A percentile compares a stretch with the other conserved stretches of the same genome.
These are phyloP conservation scores for Sordaria brevicollis DNA, from an alignment of 495 filamentous ascomycete species.

Conservation along the genomic window DNA sequence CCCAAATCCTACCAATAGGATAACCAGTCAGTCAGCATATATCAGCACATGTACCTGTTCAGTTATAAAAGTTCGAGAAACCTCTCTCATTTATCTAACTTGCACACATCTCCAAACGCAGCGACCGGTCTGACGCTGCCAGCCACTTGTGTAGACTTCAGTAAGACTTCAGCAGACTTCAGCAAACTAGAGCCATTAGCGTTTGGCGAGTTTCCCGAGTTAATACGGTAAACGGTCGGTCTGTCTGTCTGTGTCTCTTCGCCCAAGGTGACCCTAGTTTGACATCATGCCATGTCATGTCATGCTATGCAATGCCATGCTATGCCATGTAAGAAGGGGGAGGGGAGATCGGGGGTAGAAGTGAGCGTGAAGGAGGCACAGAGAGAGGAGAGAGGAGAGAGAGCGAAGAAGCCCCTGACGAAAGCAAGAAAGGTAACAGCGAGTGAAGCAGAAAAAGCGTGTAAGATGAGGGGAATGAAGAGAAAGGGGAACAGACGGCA, in stretches of 20 bases:
- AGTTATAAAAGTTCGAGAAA: too few relatives aligned
- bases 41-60: too few relatives aligned
- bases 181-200: too few relatives aligned
- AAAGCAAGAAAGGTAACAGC: background rate
- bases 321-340: background rate
- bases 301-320: background rate
- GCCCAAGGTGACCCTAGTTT: background rate
- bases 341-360: background rate
- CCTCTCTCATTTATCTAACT: too few relatives aligned
- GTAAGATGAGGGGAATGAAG: background rate
- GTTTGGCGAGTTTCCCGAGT: too few relatives aligned
- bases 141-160: too few relatives aligned
- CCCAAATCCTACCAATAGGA: too few relatives aligned
- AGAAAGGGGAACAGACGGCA: background rate
- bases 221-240: background rate
- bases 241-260: background rate
- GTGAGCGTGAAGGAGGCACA: background rate
- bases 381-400: background rate
- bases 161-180: too few relatives aligned
- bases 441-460: background rate
- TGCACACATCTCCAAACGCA: too few relatives aligned
- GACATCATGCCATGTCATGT: background rate
- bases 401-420: background rate
- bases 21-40: too few relatives aligned
- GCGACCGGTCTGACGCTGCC: too few relatives aligned